Evolutionary conservation across 805 yeast genomes (phyloP), one percentile per base, ranked within the genome.

Genomic region (Metschnikowia orientalis): DNA sequence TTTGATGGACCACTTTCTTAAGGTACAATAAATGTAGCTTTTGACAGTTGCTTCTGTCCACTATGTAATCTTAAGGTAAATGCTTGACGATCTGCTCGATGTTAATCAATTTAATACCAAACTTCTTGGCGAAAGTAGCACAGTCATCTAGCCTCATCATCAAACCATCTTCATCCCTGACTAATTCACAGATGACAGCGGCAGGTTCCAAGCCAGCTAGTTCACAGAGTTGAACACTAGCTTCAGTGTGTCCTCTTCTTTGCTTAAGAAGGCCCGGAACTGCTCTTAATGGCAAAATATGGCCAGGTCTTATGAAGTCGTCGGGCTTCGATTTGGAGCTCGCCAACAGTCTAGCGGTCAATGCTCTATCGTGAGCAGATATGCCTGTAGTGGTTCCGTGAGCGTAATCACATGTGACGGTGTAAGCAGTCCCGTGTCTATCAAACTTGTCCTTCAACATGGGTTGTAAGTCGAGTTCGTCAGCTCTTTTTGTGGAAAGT

Each of bases 221-320:
- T 50, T 66, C 63, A 54, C 95, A 80, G 43, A 92, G 69, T 54
- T 90, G 95, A 6, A 92, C 95, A 17, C 87, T 88, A 11, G 98
- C 97, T 63, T 92, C 99, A 8, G 99, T 92, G 57, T 92, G 99
- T 10, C 99, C 99, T 37, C 84, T 69, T 68, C 99, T 82, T 30
- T 66, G 63, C 36, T 78, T 66, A 37, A 92, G 77, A 32, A 95
- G 80, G 1, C 95, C 95, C 15, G 83, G 83, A 13, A 72, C 83
- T 3, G 97, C 97, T 48, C 97, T 73, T 48, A 92, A 70, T 3
- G 98, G 99, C 44, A 90, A 76, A 18, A 92, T 67, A 54, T 92
- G 99, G 11, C 99, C 99, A 0, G 99, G 99, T 50, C 83, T 77
- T 54, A 85, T 64, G 54, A 92, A 85, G 38, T 86, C 89, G 0